Evolutionary conservation across 306 rosid species (phyloP).

Genomic region (Glycine tomentella): DNA sequence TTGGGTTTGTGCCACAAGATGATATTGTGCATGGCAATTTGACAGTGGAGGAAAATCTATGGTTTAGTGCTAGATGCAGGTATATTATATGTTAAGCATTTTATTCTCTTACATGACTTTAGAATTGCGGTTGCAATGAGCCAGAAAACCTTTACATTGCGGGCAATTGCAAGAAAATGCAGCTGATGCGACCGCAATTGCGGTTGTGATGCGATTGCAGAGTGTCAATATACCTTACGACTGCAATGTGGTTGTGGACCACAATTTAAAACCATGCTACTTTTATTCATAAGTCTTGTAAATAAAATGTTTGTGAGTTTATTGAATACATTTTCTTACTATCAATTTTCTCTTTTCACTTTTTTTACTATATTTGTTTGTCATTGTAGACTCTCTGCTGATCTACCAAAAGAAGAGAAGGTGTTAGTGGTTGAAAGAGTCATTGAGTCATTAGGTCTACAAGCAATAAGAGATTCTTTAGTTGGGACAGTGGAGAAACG

Average conservation of each 20-base stretch:
- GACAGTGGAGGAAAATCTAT: constrained; percentile 96
- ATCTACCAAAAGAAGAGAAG: constrained; percentile 83
- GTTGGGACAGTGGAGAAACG: constrained; percentile 95
- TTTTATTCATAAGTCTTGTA: not conserved
- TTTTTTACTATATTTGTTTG: constrained; percentile 24
- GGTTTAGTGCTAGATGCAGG: constrained; percentile 99
- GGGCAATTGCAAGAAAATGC: too few relatives aligned
- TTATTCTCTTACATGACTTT: not conserved
- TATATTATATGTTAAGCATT: constrained; percentile 43
- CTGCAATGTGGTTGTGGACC: too few relatives aligned
- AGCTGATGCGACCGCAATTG: too few relatives aligned
- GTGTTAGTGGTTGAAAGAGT: constrained; percentile 98
- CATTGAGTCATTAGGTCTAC: constrained; percentile 89
- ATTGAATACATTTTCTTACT: constrained; percentile 28
- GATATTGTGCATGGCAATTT: constrained; percentile 98
- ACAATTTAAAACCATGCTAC: not conserved
- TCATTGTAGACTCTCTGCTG: constrained; percentile 78
- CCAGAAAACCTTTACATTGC: too few relatives aligned
- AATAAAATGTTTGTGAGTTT: not conserved
- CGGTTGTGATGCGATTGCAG: too few relatives aligned
- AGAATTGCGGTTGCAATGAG: too few relatives aligned
- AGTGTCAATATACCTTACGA: too few relatives aligned
- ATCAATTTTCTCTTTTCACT: constrained; percentile 8
- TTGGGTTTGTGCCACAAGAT: constrained; percentile 99
- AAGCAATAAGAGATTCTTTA: constrained; percentile 84